These are phyloP conservation scores for Evansstolkia leycettana DNA, from an alignment of 495 filamentous ascomycete genomes.

Conservation along the genomic window DNA sequence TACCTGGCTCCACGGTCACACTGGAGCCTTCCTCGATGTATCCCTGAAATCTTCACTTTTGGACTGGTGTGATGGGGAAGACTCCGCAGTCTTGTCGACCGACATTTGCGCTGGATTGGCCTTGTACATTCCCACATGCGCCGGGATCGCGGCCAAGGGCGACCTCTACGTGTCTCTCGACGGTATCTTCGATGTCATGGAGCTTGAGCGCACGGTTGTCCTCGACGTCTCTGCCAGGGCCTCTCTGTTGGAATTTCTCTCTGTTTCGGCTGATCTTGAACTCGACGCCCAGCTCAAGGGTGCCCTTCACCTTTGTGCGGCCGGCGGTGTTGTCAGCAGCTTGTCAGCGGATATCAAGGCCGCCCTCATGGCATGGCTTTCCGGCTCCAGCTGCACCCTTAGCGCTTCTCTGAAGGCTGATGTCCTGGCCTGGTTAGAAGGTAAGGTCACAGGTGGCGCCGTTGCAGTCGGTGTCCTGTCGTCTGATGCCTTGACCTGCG, in stretches of 20 bases:
- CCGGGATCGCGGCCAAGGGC: conserved; percentile 25
- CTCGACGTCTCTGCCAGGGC: conserved; percentile 20
- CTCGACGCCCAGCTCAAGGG: conserved; percentile 20
- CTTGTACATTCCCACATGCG: conserved; percentile 25
- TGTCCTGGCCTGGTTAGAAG: conserved; percentile 24
- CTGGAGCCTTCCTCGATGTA: conserved; percentile 10
- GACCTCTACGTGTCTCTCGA: conserved; percentile 27
- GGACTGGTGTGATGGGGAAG: conserved; percentile 18
- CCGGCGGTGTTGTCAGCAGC: conserved; percentile 22
- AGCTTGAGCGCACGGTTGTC: conserved; percentile 18
- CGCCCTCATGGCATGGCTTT: conserved; percentile 22
- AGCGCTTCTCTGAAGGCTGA: conserved; percentile 17
- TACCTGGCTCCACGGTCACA: conserved; percentile 19
- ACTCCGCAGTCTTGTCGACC: conserved; percentile 11
- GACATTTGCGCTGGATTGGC: conserved; percentile 20
- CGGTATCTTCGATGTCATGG: conserved; percentile 24
- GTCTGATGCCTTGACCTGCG: conserved; percentile 16
- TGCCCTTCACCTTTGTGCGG: conserved; percentile 25
- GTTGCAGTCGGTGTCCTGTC: conserved; percentile 17
- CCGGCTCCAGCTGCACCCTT: conserved; percentile 18
- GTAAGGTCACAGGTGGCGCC: conserved; percentile 16
- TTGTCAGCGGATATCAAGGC: conserved; percentile 24
- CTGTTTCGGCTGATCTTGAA: conserved; percentile 5
- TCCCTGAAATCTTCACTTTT: conserved; percentile 18
- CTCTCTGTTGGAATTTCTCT: conserved; percentile 20